phyloP scores from a whole-genome alignment of 352 stramenopile species.

The Thraustochytrium sp. region DNA sequence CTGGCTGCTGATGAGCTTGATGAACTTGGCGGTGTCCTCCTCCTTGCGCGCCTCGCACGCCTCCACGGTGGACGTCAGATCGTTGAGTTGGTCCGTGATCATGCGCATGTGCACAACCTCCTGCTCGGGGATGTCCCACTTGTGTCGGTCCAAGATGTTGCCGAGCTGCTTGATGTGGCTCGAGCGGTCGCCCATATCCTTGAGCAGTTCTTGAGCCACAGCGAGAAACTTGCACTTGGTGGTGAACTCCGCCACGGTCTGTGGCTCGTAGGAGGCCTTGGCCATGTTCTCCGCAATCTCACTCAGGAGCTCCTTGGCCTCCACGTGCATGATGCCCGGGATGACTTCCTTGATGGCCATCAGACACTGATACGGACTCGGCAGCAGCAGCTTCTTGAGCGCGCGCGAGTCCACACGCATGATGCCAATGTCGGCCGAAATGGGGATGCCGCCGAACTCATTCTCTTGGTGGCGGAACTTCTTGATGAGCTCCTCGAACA shows the following conservation, averaged over 20 bases:
- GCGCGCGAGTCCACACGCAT: conserved; percentile 77
- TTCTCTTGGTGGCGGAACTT: conserved; percentile 69
- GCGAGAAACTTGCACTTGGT: conserved; percentile 79
- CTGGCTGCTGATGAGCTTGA: conserved; percentile 76
- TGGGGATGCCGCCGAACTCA: conserved; percentile 73
- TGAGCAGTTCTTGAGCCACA: conserved; percentile 60
- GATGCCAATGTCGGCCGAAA: conserved; percentile 76
- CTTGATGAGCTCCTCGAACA: conserved; percentile 70
- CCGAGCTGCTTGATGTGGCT: conserved; percentile 38
- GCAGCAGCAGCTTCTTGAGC: conserved; percentile 77
- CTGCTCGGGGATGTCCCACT: conserved; percentile 76
- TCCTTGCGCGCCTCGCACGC: conserved; percentile 81
- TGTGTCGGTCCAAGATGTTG: conserved; percentile 23
- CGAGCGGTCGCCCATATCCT: conserved; percentile 56
- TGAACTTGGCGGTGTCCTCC: conserved; percentile 80
- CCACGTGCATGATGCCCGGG: conserved; percentile 79
- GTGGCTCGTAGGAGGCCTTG: conserved; percentile 24
- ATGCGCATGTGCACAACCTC: conserved; percentile 85
- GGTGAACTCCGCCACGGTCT: conserved; percentile 64
- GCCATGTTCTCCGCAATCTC: conserved; percentile 59
- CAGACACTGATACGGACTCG: conserved; percentile 77
- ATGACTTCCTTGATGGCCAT: conserved; percentile 68
- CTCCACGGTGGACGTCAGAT: conserved; percentile 75
- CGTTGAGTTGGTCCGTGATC: conserved; percentile 81
- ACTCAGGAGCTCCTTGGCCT: conserved; percentile 67